Evolutionary conservation across 176 grass and related monocot species (phyloP), one percentile per base, ranked within the genome.

Genomic region (Ensete glaucum): DNA sequence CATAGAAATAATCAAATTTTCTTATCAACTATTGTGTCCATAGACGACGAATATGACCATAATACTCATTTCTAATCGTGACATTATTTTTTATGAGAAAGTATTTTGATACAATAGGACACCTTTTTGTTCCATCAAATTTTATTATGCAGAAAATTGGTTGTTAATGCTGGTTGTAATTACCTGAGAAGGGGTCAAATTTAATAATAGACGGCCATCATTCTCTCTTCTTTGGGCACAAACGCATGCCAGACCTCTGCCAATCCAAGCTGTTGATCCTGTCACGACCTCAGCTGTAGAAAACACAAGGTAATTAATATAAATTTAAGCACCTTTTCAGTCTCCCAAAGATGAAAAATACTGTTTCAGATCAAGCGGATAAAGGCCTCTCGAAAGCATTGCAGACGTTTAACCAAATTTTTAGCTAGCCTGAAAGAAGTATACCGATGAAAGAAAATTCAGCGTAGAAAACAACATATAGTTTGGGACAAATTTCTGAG

Each of bases 221-320:
- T 82, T 91, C 67, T 99, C 90, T 82, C 88, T 89, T 55, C 88
- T 79, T 78, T 99, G 95, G 76, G 84, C 95, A 56, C 95, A 99
- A 76, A 99, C 95, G 80, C 95, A 99, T 71, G 95, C 93, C 59
- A 99, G 81, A 24, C 95, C 95, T 87, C 58, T 99, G 71, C 91
- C 95, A 85, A 99, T 80, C 95, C 95, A 99, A 81, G 95, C 95
- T 51, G 88, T 87, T 73, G 95, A 99, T 72, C 95, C 95, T 25
- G 88, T 94, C 48, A 99, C 88, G 2, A 79, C 84, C 78, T 99
- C 90, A 78, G 80, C 94, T 89, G 76, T 80, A 89, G 23, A 77
- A 73, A 63, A 76, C 0, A 49, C 26, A 59, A 50, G 2, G 25
- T 54, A 58, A 67, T 11, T 8, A 70, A 49, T 71, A 79, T 19